Evolutionary conservation across 2,329 filamentous ascomycete species (phyloP).

Genomic region (Dactylellina sp.): DNA sequence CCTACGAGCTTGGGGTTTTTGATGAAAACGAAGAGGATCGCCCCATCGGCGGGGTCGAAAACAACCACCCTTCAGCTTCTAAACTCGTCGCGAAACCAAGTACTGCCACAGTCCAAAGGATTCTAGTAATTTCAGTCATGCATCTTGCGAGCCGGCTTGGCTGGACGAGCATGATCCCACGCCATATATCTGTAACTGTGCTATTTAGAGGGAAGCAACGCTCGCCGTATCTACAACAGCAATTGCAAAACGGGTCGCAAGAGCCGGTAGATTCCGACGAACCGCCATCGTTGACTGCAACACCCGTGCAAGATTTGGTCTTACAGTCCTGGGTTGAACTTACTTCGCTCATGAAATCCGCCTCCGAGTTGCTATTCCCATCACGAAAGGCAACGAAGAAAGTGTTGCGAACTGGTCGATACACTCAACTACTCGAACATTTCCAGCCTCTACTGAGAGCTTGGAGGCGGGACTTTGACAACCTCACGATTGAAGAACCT

Average conservation of each 20-base stretch:
- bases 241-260: conserved; percentile 51
- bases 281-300: conserved; percentile 48
- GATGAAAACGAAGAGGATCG: conserved; percentile 81
- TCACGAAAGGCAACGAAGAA: conserved; percentile 88
- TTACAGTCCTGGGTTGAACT: conserved; percentile 91
- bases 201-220: conserved; percentile 56
- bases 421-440: conserved; percentile 81
- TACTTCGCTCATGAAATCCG: conserved; percentile 89
- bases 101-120: conserved; percentile 58
- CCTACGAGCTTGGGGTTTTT: conserved; percentile 94
- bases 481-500: conserved; percentile 75
- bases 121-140: conserved; percentile 90
- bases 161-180: conserved; percentile 91
- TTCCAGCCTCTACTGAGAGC: conserved; percentile 81
- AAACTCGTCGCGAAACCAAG: conserved; percentile 53
- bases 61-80: conserved; percentile 46
- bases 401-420: conserved; percentile 86
- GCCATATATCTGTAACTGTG: conserved; percentile 58
- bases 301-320: conserved; percentile 48
- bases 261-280: conserved; percentile 49
- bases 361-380: conserved; percentile 87
- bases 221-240: conserved; percentile 48
- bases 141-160: conserved; percentile 93
- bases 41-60: conserved; percentile 48
- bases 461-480: conserved; percentile 85